Percentiles rank a stretch among this genome's conserved stretches.
phyloP scores from a whole-genome alignment of 106 monocot genomes.

The Dioscorea dumetorum region DNA sequence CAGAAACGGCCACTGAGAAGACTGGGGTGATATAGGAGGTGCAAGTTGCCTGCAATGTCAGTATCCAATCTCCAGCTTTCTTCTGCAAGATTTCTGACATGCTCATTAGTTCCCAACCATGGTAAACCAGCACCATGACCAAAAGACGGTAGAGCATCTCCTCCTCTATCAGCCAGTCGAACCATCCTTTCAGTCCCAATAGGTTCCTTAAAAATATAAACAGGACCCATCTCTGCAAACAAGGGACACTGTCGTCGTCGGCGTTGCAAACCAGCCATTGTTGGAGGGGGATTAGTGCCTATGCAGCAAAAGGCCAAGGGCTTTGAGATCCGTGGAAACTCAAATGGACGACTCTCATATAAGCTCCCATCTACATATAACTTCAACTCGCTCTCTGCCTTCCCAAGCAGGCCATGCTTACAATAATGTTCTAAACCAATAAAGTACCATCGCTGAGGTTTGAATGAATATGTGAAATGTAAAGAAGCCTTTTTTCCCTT shows the following conservation, averaged over 20 bases:
- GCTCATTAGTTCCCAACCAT: constrained; percentile 50
- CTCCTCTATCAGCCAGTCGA: constrained; percentile 66
- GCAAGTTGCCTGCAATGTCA: constrained; percentile 66
- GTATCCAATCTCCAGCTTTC: constrained; percentile 66
- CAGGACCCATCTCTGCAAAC: constrained; percentile 94
- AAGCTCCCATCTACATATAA: constrained; percentile 87
- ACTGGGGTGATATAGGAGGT: constrained; percentile 87
- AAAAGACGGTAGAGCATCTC: constrained; percentile 79
- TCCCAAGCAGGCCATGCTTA: constrained; percentile 85
- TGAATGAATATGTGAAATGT: constrained; percentile 83
- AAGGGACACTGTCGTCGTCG: constrained; percentile 72
- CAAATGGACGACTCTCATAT: constrained; percentile 82
- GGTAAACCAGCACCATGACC: constrained; percentile 69
- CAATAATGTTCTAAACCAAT: constrained; percentile 78
- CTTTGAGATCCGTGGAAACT: constrained; percentile 81
- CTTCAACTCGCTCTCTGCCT: constrained; percentile 80
- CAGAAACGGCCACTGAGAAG: constrained; percentile 73
- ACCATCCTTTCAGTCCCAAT: constrained; percentile 80
- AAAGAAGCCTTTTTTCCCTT: constrained; percentile 83
- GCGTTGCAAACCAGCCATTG: constrained; percentile 74
- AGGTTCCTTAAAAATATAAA: constrained; percentile 95
- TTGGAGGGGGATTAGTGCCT: constrained; percentile 93
- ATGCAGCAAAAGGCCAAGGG: constrained; percentile 85
- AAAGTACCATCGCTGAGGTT: constrained; percentile 89
- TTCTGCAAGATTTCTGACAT: constrained; percentile 60